phyloP scores from a whole-genome alignment of 352 stramenopile species.

The Blastocystis sp. region DNA sequence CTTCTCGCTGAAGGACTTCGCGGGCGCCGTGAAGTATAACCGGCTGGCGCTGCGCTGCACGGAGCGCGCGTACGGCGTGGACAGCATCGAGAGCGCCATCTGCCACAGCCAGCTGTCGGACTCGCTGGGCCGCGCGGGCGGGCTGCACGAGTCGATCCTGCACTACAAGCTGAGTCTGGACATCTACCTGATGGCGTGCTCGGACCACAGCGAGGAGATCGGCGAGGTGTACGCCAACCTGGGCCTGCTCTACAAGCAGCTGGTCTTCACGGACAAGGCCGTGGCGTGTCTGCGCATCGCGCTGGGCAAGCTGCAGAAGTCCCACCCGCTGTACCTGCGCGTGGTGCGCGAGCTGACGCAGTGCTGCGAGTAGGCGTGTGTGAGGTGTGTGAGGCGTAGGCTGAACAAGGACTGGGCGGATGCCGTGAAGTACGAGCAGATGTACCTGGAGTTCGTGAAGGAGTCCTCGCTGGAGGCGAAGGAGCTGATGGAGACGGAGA shows the following conservation, averaged over 20 bases:
- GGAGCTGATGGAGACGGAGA: conserved; percentile 5
- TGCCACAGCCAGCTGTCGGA: conserved; percentile 55
- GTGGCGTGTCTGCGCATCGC: conserved; percentile 29
- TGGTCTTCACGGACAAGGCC: conserved; percentile 43
- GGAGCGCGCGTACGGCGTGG: conserved; percentile 31
- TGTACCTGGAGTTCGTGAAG: conserved; percentile 39
- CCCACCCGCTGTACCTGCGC: neutral
- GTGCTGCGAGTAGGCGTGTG: conserved; percentile 38
- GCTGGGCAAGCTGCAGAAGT: conserved; percentile 12
- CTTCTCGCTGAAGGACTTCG: conserved; percentile 61
- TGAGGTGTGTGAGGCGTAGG: conserved; percentile 7
- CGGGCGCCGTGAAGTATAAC: conserved; percentile 46
- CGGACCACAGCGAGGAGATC: conserved; percentile 46
- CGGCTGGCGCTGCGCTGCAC: conserved; percentile 58
- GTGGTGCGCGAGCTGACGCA: conserved; percentile 18
- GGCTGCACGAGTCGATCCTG: conserved; percentile 50
- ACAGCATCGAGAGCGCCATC: conserved; percentile 58
- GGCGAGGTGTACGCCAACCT: conserved; percentile 49
- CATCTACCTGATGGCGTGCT: conserved; percentile 64
- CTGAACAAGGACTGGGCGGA: conserved; percentile 18
- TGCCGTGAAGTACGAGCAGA: conserved; percentile 52
- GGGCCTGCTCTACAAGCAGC: conserved; percentile 32
- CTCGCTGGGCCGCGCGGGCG: conserved; percentile 10
- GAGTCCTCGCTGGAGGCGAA: conserved; percentile 13
- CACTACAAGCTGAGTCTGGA: conserved; percentile 37